Evolutionary conservation across 2,329 filamentous ascomycete species (phyloP), one percentile per base, ranked within the genome.

Genomic region (Lachnum nothofagi): DNA sequence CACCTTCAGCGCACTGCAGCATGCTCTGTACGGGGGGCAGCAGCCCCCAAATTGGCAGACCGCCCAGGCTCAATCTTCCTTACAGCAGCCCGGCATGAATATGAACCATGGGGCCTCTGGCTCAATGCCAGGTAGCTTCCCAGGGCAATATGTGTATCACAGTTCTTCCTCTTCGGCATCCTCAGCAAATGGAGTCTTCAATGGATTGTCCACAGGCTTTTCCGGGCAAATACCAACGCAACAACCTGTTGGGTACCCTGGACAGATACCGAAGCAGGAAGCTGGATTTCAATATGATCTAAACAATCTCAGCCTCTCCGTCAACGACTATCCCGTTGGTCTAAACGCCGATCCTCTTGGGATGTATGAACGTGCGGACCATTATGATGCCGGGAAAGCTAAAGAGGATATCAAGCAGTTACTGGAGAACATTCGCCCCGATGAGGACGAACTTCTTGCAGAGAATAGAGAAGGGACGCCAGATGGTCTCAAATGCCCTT

Each of bases 401-500:
- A 68, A 76, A n/a, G 76, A 85, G 50, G 85, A 90, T 59, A 78
- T 91, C 48, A 78, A 85, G 54, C 75, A 82, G 22, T 68, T 91
- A 4, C 69, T 91, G 9, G 74, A 82, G 38, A 88, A 88, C 52
- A 90, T 91, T 54, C 76, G 82, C 19, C 83, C 86, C 0, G 87
- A 91, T 59, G 76, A 81, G 60, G 76, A 81, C 60, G 81, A 86
- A 5, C 74, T 84, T 10, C 72, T 77, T 0, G 71, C 74, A 23
- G 75, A 83, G 46, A 74, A 82, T 44, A 77, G 84, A 14, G 80
- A 86, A 49, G 78, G 79, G 20, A 89, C 85, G 0, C 88, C 88
- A 0, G 75, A 77, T 35, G 83, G 76, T 1, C 77, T 95, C 61
- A 80, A 74, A 50, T 82, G 80, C 49, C 71, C 76, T 0, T 72